Conservation (phyloP, 768 basidiomycete genomes). For the Pholiota conissans region DNA sequence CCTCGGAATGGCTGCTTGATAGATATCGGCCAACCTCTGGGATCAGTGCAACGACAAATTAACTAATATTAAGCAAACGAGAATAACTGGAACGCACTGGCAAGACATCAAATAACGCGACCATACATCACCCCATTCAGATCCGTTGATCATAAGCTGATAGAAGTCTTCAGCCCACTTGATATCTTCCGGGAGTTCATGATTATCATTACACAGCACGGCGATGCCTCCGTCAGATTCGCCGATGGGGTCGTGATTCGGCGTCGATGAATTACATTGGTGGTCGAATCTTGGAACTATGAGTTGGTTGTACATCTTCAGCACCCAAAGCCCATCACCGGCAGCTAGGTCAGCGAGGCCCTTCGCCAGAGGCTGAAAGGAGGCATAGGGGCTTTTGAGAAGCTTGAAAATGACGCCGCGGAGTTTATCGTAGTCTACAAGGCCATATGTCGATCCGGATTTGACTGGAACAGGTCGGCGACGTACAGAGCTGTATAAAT, state of each 20-base stretch:
- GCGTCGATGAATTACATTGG: background rate
- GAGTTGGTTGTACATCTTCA: background rate
- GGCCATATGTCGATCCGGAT: constrained; percentile 26
- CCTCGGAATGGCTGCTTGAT: constrained; percentile 26
- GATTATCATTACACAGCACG: background rate
- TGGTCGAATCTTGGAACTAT: background rate
- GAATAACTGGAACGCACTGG: background rate
- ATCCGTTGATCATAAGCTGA: background rate
- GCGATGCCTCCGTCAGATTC: background rate
- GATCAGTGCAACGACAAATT: background rate
- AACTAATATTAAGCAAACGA: background rate
- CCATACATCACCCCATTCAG: background rate
- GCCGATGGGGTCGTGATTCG: background rate
- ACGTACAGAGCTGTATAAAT: constrained; percentile 29
- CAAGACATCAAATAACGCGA: background rate
- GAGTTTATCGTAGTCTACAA: constrained; percentile 34
- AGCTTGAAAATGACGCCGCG: constrained; percentile 29
- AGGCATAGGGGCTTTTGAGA: constrained; percentile 32
- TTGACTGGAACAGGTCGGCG: constrained; percentile 32
- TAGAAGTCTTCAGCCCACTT: background rate
- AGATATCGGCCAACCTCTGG: constrained; percentile 25
- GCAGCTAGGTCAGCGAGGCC: constrained; percentile 32
- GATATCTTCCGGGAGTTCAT: background rate
- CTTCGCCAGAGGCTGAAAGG: constrained; percentile 32
- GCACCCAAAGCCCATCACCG: constrained; percentile 22